A percentile compares a stretch with the other conserved stretches of the same genome.
Evolutionary conservation across 495 filamentous ascomycete genomes (phyloP).

Genomic region (Penicillium flavigenum): DNA sequence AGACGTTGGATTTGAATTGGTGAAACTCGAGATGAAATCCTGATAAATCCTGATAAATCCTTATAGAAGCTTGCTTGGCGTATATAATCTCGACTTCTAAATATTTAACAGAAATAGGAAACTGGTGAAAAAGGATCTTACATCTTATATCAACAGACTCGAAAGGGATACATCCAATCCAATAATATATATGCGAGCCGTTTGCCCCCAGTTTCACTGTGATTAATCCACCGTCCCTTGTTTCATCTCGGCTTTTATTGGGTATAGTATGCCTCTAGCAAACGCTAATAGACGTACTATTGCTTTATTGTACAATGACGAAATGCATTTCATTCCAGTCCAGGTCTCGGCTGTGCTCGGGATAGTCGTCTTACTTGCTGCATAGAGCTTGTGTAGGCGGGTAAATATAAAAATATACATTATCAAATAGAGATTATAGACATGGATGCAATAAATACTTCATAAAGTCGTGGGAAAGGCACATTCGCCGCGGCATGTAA

Average conservation of each 20-base stretch:
- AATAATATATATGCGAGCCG: constrained; percentile 13
- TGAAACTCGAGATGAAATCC: constrained; percentile 8
- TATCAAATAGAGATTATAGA: constrained; percentile 7
- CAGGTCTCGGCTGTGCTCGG: neutral
- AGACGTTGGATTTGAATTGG: constrained; percentile 4
- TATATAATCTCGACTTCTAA: constrained; percentile 1
- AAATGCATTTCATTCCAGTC: constrained; percentile 2
- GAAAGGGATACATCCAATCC: neutral
- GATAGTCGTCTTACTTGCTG: neutral
- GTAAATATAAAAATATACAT: constrained; percentile 8
- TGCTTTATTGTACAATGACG: neutral
- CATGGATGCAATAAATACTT: constrained; percentile 8
- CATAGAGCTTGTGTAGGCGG: constrained; percentile 5
- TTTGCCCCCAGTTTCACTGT: constrained; percentile 24
- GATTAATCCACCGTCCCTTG: constrained; percentile 27
- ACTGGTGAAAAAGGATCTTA: neutral
- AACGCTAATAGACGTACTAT: constrained; percentile 9
- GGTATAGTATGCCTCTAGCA: constrained; percentile 9
- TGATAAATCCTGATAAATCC: constrained; percentile 1
- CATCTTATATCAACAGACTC: constrained; percentile 1
- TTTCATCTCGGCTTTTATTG: constrained; percentile 20
- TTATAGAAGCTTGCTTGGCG: constrained; percentile 10
- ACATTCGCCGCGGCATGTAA: neutral
- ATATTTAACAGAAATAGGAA: neutral
- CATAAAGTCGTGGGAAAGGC: constrained; percentile 4